Base-by-base conservation (phyloP, 352 stramenopile species). In the Sclerospora graminicola region DNA sequence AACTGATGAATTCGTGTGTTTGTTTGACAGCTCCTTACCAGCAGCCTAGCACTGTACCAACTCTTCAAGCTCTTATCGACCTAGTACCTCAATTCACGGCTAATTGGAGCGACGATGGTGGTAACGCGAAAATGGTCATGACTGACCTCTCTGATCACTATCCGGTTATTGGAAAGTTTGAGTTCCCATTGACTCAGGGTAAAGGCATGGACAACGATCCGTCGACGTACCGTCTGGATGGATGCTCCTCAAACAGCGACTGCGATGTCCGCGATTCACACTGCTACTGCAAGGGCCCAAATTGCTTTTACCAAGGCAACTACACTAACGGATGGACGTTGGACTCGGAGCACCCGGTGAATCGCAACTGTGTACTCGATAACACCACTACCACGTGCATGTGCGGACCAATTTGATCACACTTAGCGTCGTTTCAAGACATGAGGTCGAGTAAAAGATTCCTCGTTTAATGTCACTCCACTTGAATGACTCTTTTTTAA, bases 101-200 rank as follows among this genome's bases (percentile, higher is more conserved):
- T 18, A 68, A 82, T 35, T 91, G 79, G 79, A 84, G 69, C 9
- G 65, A 57, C 0, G 48, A 69, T 2, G 45, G 82, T 53, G 72
- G 59, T 41, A 66, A 67, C 40, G 61, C 54, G 44, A 66, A 68
- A 39, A 79, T 91, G 42, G 43, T 66, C 5, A 38, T 89, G 9
- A 47, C 84, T 2, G 79, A 91, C 30, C 36, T 88, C 8, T 89
- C 76, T 5, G 79, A 91, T 36, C 79, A 91, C 46, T 91, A 84
- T 35, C 79, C 79, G 0, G 79, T 91, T 29, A 57, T 78, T 4
- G 70, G 64, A 8, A 69, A 70, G 39, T 86, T 89, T 27, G 60
- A 74, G 31, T 91, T 89, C 31, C 55, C 61, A 0, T 59, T 86
- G 11, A 69, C 69, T 20, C 52, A 21, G 13, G 63, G 59, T 1